Conservation (phyloP, 352 stramenopile genomes). For the Detonula confervacea region DNA sequence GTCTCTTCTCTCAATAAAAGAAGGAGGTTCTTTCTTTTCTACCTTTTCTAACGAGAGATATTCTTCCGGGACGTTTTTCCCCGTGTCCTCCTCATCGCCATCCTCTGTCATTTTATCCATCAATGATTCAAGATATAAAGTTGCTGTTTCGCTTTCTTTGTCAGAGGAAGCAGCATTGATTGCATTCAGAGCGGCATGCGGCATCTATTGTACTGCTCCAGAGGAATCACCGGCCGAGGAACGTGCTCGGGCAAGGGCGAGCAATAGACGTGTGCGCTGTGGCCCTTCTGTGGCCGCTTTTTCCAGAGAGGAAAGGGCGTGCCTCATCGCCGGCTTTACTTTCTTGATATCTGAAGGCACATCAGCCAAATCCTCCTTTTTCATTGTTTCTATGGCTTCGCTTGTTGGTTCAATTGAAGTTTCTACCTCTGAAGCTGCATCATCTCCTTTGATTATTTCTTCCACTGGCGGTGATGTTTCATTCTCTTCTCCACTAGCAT, state of each 20-base stretch:
- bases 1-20: slow-evolving; percentile 35
- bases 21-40: slow-evolving; percentile 5
- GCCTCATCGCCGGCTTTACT: slow-evolving; percentile 36
- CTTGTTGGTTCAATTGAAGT: background rate
- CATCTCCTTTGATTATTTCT: slow-evolving; percentile 9
- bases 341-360: background rate
- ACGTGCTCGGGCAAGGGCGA: slow-evolving; percentile 50
- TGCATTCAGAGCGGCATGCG: slow-evolving; percentile 45
- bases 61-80: slow-evolving; percentile 5
- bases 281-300: slow-evolving; percentile 40
- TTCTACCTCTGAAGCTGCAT: background rate
- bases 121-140: slow-evolving; percentile 52
- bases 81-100: background rate
- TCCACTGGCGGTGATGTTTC: background rate
- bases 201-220: slow-evolving; percentile 49
- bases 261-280: slow-evolving; percentile 43
- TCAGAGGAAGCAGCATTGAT: slow-evolving; percentile 22
- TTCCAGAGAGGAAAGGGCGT: slow-evolving; percentile 47
- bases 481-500: background rate
- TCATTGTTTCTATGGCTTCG: slow-evolving; percentile 9
- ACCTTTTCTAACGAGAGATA: background rate
- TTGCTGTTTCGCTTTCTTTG: slow-evolving; percentile 44
- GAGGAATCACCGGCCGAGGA: slow-evolving; percentile 39
- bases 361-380: background rate
- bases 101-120: slow-evolving; percentile 34